Percentiles rank a stretch among this genome's conserved stretches.
Evolutionary conservation across 2,329 filamentous ascomycete genomes (phyloP).

Genomic region (Pseudogymnoascus sp.): DNA sequence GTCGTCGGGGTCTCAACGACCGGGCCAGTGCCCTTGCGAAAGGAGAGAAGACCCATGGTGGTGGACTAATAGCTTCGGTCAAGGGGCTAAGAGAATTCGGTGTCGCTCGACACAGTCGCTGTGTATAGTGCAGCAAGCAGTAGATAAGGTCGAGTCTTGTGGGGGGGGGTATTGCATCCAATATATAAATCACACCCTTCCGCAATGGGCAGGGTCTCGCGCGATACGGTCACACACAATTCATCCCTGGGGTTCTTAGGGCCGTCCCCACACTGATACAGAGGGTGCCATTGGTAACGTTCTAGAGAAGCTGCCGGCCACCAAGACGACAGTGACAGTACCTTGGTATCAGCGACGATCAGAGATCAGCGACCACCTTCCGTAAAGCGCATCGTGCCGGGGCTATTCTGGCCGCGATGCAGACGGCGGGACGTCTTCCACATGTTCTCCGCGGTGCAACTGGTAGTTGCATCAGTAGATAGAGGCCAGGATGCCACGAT

Average conservation of each 20-base stretch:
- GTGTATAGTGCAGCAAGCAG: background rate
- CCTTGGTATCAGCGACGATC: background rate
- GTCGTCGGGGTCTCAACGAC: background rate
- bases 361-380: slow-evolving; percentile 3
- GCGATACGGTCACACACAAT: background rate
- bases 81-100: background rate
- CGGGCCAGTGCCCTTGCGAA: background rate
- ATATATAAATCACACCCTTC: background rate
- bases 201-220: background rate
- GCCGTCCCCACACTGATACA: background rate
- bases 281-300: background rate
- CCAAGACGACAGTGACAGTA: background rate
- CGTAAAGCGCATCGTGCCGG: background rate
- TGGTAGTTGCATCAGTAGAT: background rate
- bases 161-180: background rate
- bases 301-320: background rate
- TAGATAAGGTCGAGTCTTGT: background rate
- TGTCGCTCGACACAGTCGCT: background rate
- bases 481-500: background rate
- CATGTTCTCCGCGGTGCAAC: background rate
- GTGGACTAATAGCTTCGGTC: background rate
- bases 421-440: background rate
- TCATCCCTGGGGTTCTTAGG: background rate
- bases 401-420: background rate
- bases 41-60: slow-evolving; percentile 4